phyloP scores from a whole-genome alignment of 495 filamentous ascomycete species.

The Aspergillus ostianus region DNA sequence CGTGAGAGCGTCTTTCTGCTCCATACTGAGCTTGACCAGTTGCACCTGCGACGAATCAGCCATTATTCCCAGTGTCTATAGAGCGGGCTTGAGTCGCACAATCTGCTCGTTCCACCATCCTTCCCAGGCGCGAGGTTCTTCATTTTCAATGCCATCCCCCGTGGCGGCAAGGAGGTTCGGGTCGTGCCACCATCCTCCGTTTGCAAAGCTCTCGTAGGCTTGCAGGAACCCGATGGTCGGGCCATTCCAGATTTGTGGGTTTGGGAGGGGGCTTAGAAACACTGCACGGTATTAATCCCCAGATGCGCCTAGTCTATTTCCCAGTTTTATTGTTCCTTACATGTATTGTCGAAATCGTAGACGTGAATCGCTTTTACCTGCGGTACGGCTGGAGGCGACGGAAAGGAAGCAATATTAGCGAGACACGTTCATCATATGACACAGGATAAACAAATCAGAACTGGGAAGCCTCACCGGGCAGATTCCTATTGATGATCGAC shows the following conservation, averaged over 20 bases:
- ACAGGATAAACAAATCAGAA: constrained; percentile 5
- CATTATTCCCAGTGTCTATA: background rate
- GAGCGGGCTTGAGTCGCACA: constrained; percentile 32
- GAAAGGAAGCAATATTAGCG: constrained; percentile 9
- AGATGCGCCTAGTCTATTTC: background rate
- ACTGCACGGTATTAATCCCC: constrained; percentile 50
- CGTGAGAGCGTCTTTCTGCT: constrained; percentile 82
- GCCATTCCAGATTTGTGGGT: constrained; percentile 81
- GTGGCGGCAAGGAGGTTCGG: constrained; percentile 79
- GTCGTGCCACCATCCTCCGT: constrained; percentile 98
- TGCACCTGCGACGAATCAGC: constrained; percentile 56
- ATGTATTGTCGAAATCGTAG: constrained; percentile 98
- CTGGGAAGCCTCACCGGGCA: constrained; percentile 53
- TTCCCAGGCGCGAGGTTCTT: constrained; percentile 81
- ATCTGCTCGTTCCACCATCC: constrained; percentile 99
- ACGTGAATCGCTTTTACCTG: constrained; percentile 81
- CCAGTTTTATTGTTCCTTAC: constrained; percentile 46
- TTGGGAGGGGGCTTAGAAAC: constrained; percentile 86
- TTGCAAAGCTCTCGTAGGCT: constrained; percentile 69
- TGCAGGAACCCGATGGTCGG: constrained; percentile 73
- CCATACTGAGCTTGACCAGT: constrained; percentile 75
- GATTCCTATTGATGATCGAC: constrained; percentile 70
- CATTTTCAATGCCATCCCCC: constrained; percentile 76
- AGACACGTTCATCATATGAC: constrained; percentile 10
- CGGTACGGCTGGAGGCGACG: constrained; percentile 47